A percentile compares a stretch with the other conserved stretches of the same genome.
Conservation (phyloP, 2,329 filamentous ascomycete species). For the Talaromyces sp. region DNA sequence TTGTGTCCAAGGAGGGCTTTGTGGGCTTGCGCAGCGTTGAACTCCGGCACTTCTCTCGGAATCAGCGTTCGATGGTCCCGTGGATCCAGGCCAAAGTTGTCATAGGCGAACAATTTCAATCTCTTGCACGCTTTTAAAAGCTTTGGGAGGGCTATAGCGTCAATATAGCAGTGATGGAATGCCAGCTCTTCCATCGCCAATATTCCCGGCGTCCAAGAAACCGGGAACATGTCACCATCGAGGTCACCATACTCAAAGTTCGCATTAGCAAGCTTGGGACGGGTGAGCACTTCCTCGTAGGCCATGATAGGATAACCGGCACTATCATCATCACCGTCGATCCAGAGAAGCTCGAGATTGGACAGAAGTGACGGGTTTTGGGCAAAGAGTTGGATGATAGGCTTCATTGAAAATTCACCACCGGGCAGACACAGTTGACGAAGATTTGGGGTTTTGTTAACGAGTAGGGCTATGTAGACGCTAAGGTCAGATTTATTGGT, state of each 20-base stretch:
- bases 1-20: conserved; percentile 23
- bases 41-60: conserved; percentile 4
- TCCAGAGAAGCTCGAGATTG: background rate
- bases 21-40: conserved; percentile 20
- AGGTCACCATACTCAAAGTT: conserved; percentile 21
- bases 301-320: background rate
- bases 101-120: conserved; percentile 18
- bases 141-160: conserved; percentile 15
- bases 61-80: background rate
- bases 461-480: conserved; percentile 20
- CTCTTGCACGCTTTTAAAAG: conserved; percentile 19
- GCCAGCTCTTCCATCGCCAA: conserved; percentile 10
- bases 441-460: conserved; percentile 23
- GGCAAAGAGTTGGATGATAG: background rate
- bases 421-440: conserved; percentile 19
- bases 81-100: conserved; percentile 16
- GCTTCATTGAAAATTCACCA: conserved; percentile 9
- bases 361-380: background rate
- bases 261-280: background rate
- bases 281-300: background rate
- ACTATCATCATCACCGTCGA: background rate
- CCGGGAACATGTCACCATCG: conserved; percentile 10
- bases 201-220: conserved; percentile 13
- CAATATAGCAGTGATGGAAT: conserved; percentile 19
- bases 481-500: conserved; percentile 17